A percentile compares a stretch with the other conserved stretches of the same genome.
Evolutionary conservation across 345 rosid species (phyloP).

Genomic region (Toxicodendron radicans): DNA sequence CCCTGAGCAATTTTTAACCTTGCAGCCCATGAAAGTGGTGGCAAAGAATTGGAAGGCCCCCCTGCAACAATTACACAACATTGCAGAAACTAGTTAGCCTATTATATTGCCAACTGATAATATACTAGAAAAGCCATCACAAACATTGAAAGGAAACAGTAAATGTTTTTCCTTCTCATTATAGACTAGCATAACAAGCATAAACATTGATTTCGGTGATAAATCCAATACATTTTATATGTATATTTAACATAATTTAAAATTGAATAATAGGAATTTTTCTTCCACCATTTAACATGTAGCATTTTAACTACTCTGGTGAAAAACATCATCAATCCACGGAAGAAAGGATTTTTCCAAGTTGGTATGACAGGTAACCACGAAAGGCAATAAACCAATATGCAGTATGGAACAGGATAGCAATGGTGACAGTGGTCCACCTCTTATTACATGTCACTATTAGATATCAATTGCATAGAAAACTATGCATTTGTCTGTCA

Average conservation of each 20-base stretch:
- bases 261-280: too few species aligned
- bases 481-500: constrained; percentile 14
- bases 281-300: too few species aligned
- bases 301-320: too few species aligned
- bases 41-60: constrained; percentile 43
- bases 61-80: constrained; percentile 37
- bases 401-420: background rate
- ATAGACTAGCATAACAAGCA: background rate
- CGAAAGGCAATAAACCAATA: background rate
- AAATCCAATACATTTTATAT: background rate
- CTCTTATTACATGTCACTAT: background rate
- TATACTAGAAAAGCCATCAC: background rate
- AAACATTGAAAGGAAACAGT: background rate
- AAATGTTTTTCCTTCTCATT: background rate
- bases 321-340: too few species aligned
- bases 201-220: background rate
- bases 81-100: background rate
- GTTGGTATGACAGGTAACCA: too few species aligned
- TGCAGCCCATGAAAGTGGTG: constrained; percentile 67
- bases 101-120: background rate
- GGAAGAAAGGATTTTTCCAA: too few species aligned
- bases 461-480: constrained; percentile 7
- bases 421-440: constrained; percentile 20
- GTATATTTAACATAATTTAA: background rate
- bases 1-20: constrained; percentile 90